Base-by-base conservation (phyloP, 495 filamentous ascomycete species). In the Penicillium bovifimosum region DNA sequence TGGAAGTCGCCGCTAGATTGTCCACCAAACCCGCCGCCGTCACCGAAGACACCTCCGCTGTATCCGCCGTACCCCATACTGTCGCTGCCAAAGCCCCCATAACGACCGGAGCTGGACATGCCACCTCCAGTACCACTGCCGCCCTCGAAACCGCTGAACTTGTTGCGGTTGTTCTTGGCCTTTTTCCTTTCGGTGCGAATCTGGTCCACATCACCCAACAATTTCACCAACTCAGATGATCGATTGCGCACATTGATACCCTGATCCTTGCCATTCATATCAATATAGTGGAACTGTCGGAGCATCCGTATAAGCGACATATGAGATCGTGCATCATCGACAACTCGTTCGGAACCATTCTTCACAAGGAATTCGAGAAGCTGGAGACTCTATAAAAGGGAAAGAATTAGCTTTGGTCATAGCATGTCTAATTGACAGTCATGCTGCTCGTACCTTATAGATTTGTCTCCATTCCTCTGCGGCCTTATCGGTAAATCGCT, bases 401-500 rank as follows among this genome's bases (percentile, higher is more conserved):
- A 55, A 29, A 11, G 5, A 16, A 32, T 9, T 40, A 38, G 32
- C 10, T 33, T 32, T n/a, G 42, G 38, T 24, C 17, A 17, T 10
- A n/a, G 17, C 10, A 48, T 13, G 33, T n/a, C 9, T 9, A 24
- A 3, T 0, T 9, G 1, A 10, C 2, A 34, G 16, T 9, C 7
- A 14, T 6, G 38, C 9, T 20, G 16, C 31, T 18, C 41, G 10
- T 60, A 86, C 84, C 79, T 99, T 99, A 77, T 97, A 99, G 54
- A 97, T 99, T 68, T 99, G 93, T 55, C 95, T 83, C 93, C 93
- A 99, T 70, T 99, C 93, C 66, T 99, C 93, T 39, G 95, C 91
- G 16, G 89, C 79, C 74, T 99, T 99, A 66, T 99, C 93, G 47
- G 93, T 99, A 64, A 99, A 99, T 41, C 93, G 86, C 64, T 95